Evolutionary conservation across 78 protist species (phyloP).

Genomic region (Chrysochromulina tobinii): DNA sequence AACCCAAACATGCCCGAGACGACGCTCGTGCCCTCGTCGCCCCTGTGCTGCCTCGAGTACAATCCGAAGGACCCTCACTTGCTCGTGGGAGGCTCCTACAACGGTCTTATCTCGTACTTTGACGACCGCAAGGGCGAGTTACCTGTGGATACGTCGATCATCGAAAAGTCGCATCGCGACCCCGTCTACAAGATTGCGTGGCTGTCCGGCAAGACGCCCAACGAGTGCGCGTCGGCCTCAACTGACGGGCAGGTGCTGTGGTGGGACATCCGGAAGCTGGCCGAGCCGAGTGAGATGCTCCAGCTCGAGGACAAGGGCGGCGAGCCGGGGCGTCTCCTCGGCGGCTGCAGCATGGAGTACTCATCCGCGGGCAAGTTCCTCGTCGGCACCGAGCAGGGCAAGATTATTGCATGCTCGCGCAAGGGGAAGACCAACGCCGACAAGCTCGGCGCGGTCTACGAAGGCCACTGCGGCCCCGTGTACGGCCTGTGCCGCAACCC

Average conservation of each 20-base stretch:
- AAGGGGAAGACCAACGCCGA: conserved; percentile 69
- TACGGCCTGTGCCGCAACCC: conserved; percentile 75
- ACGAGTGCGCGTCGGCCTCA: conserved; percentile 71
- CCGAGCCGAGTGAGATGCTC: conserved; percentile 60
- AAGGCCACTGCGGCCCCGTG: conserved; percentile 86
- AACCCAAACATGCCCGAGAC: conserved; percentile 76
- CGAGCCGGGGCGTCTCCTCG: background rate
- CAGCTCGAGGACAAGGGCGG: conserved; percentile 28
- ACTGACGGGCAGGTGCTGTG: conserved; percentile 74
- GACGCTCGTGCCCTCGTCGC: conserved; percentile 68
- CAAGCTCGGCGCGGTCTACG: conserved; percentile 52
- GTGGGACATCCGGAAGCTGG: conserved; percentile 81
- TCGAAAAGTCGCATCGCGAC: conserved; percentile 80
- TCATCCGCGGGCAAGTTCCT: conserved; percentile 63
- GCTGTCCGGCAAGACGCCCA: conserved; percentile 74
- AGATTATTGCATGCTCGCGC: conserved; percentile 61
- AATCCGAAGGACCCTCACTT: conserved; percentile 76
- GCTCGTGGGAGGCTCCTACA: conserved; percentile 82
- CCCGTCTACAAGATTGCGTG: conserved; percentile 74
- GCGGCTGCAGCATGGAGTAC: conserved; percentile 45
- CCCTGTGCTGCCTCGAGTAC: conserved; percentile 72
- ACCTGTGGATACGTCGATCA: conserved; percentile 37
- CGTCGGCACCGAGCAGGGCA: conserved; percentile 86
- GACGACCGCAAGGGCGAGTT: conserved; percentile 62
- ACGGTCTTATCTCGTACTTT: conserved; percentile 74